Base-by-base conservation (phyloP, 2,329 filamentous ascomycete genomes). In the Paradendryphiella salina region DNA sequence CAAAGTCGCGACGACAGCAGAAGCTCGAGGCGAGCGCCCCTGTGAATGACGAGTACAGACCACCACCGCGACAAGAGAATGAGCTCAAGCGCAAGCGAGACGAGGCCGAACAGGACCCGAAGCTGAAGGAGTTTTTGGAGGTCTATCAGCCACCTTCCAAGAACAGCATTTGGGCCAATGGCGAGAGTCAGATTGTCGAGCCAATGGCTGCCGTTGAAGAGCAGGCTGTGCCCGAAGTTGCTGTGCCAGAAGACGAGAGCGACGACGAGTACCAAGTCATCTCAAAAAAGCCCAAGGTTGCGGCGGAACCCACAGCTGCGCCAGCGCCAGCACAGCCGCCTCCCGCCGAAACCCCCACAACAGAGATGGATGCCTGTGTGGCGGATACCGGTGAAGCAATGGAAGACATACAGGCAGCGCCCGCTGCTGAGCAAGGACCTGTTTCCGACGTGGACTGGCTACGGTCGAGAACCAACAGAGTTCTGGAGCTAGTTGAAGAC, bases 391-490 rank as follows among this genome's bases (percentile, higher is more conserved):
- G 29, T 9, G 52, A 63, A 10, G 50, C 36, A 7, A 57, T 61
- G 50, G 52, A 64, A 35, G 57, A 59, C 28, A 39, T 52, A 4
- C 46, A 56, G 10, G 54, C 53, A 15, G 49, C 41, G 28, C 38
- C 57, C 34, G 41, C 60, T 17, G 65, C 67, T 40, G 65, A 70
- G 18, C 67, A 67, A 28, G 71, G 72, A 37, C 76, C 77, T 42
- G 79, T 85, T 3, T 86, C 87, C 17, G 91, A 96, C 74, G 85
- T 87, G 54, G 92, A 97, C 73, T 99, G 94, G 94, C 79, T 96
- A 61, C 85, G 93, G 50, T 93, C 89, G 56, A 85, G 89, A 61
- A 97, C 92, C 11, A 96, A 87, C 74, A 84, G 93, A 64, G 77
- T 96, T 40, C 80, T 96, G 42, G 94, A 93, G 70, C 78, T 97